Evolutionary conservation across 768 basidiomycete species (phyloP), one percentile per base, ranked within the genome.

Genomic region (Mycena galopus): DNA sequence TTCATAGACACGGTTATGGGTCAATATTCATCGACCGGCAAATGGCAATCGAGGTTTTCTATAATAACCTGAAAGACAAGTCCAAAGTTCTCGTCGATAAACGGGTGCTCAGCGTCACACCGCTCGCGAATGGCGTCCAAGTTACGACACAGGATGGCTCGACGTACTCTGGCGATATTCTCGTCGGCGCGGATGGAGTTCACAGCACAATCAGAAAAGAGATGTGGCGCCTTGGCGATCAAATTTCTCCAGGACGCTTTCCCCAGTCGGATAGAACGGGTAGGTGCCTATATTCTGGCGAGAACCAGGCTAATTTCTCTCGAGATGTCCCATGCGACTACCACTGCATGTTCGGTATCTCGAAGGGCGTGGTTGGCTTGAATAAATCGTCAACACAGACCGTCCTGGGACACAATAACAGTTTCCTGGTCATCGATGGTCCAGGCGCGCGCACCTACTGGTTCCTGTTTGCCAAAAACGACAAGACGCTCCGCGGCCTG

Each of bases 41-140:
- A 63, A 63, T 63, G 61, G 61, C 61, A 6, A 63, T 63, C 61
- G 61, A 63, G 29, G 61, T 63, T 47, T 63, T 63, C 61, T 32
- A 63, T 27, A 25, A 63, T 3, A 29, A 50, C 19, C 25, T 63
- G 16, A 63, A 47, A 16, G 44, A 50, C 29, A 63, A 63, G 19
- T 63, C 61, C 27, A 63, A 63, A 30, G 61, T 63, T n/a, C 61
- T 63, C 33, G 61, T 63, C 29, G 27, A 63, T 32, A 63, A 63
- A 47, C 61, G 61, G 9, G 61, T 63, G 27, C 42, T 30, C 39
- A 47, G 11, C 47, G 61, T 63, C 27, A 29, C 19, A n/a, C 61
- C 61, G 23, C 14, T 63, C 44, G 42, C 42, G 29, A 50, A 63
- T 23, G 61, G 61, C 10, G 27, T 63, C 37, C 61, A 63, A 27